Conservation (phyloP, 1,139 yeast species). For the Lodderomyces theae region DNA sequence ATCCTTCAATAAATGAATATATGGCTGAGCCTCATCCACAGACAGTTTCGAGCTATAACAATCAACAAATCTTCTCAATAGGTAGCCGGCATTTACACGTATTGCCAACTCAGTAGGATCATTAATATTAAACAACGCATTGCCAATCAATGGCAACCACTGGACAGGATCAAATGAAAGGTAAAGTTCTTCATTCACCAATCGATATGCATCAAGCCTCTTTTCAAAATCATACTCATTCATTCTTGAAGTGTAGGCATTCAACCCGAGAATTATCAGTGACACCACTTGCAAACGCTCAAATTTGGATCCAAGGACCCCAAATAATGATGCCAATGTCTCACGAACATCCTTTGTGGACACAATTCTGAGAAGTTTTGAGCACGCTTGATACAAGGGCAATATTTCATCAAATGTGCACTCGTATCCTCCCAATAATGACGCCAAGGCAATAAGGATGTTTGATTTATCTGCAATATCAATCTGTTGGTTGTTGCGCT, state of each 20-base stretch:
- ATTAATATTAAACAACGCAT: slow-evolving; percentile 66
- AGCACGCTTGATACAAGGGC: slow-evolving; percentile 52
- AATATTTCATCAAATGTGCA: slow-evolving; percentile 53
- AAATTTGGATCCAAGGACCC: slow-evolving; percentile 56
- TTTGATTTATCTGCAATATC: slow-evolving; percentile 55
- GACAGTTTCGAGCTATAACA: slow-evolving; percentile 37
- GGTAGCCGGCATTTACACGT: slow-evolving; percentile 72
- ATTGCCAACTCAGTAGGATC: slow-evolving; percentile 81
- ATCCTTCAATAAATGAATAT: slow-evolving; percentile 48
- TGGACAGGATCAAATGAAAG: slow-evolving; percentile 46
- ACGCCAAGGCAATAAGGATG: slow-evolving; percentile 56
- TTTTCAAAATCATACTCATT: slow-evolving; percentile 79
- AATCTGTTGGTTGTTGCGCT: slow-evolving; percentile 58
- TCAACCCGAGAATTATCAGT: slow-evolving; percentile 56
- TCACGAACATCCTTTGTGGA: slow-evolving; percentile 60
- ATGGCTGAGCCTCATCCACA: slow-evolving; percentile 33
- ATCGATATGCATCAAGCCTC: slow-evolving; percentile 65
- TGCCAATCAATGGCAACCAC: slow-evolving; percentile 79
- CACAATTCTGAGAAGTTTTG: slow-evolving; percentile 59
- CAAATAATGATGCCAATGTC: slow-evolving; percentile 58
- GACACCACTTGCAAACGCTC: slow-evolving; percentile 46
- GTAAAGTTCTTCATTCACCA: slow-evolving; percentile 58
- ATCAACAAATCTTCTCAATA: slow-evolving; percentile 67
- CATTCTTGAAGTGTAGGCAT: slow-evolving; percentile 66
- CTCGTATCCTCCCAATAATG: slow-evolving; percentile 51